Evolutionary conservation across 1,284 basidiomycete species (phyloP).

Genomic region (Trichosporon ovoides): DNA sequence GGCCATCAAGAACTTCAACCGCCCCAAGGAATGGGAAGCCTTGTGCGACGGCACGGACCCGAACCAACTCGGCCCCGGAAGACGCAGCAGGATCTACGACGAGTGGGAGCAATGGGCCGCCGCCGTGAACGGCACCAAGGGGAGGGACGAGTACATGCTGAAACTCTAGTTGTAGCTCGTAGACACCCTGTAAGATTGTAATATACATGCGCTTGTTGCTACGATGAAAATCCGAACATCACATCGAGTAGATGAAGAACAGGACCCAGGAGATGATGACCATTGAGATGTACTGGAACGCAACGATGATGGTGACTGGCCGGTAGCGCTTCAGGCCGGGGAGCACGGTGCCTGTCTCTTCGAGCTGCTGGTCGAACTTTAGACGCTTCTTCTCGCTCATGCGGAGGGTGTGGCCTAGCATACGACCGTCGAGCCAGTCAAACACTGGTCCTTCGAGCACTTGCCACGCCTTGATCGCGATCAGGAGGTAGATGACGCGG

Average conservation of each 20-base stretch:
- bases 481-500: constrained; percentile 42
- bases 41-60: constrained; percentile 2
- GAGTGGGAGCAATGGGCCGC: not conserved
- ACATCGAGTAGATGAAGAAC: constrained; percentile 12
- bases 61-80: not conserved
- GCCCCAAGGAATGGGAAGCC: not conserved
- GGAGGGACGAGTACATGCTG: not conserved
- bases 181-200: no score
- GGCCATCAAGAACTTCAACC: not conserved
- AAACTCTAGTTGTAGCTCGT: no score
- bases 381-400: constrained; percentile 31
- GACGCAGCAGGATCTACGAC: not conserved
- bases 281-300: constrained; percentile 9
- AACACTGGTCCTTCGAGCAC: constrained; percentile 36
- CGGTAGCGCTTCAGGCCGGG: constrained; percentile 1
- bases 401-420: constrained; percentile 30
- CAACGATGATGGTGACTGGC: constrained; percentile 6
- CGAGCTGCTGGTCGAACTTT: constrained; percentile 54
- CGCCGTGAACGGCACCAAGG: not conserved
- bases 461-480: constrained; percentile 44
- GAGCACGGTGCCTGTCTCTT: constrained; percentile 61
- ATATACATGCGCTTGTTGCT: no score
- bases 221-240: not conserved
- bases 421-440: constrained; percentile 22
- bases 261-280: constrained; percentile 12